Evolutionary conservation across 768 basidiomycete genomes (phyloP), one percentile per base, ranked within the genome.

Genomic region (Dentipellis sp.): DNA sequence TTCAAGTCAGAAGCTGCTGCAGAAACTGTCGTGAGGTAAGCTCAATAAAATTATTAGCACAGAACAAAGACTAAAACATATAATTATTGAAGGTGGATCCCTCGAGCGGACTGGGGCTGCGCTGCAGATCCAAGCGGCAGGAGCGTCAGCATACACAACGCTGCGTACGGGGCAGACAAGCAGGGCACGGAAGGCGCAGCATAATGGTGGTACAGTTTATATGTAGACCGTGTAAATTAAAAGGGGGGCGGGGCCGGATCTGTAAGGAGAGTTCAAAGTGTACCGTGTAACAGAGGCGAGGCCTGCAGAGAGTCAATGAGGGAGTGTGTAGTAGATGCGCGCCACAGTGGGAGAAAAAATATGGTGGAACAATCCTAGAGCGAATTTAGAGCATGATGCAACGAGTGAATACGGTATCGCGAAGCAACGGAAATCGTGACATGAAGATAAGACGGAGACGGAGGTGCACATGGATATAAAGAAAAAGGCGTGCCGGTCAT

Each of bases 31-130:
- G 94, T 98, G 47, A 80, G 94, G 83, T 91, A 67, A 57, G 83
- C 73, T 58, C 57, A 46, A 19, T 34, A 49, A 38, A 21, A 21
- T 58, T 37, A 50, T 57, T 21, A 39, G 47, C 55, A 40, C 3
- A 8, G 21, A 14, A 16, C 14, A 19, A 40, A 34, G 36, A 12
- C n/a, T 47, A 38, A 19, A 22, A 10, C 49, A 22, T 3, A 4
- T 55, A 17, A 12, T 50, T 57, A 21, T 54, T 39, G 17, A 68
- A 88, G 88, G 60, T 94, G 92, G 94, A 87, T 94, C 69, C 94
- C 94, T 50, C 85, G 91, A 64, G 88, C 85, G 55, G 95, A 97
- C 69, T 99, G 95, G 95, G 95, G 95, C 55, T 97, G 95, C 66
- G 77, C 90, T 2, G 73, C 91, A 34, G 97, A 99, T 69, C 97